Evolutionary conservation across 2,329 filamentous ascomycete genomes (phyloP), one percentile per base, ranked within the genome.

Genomic region (Annulohypoxylon truncatum): DNA sequence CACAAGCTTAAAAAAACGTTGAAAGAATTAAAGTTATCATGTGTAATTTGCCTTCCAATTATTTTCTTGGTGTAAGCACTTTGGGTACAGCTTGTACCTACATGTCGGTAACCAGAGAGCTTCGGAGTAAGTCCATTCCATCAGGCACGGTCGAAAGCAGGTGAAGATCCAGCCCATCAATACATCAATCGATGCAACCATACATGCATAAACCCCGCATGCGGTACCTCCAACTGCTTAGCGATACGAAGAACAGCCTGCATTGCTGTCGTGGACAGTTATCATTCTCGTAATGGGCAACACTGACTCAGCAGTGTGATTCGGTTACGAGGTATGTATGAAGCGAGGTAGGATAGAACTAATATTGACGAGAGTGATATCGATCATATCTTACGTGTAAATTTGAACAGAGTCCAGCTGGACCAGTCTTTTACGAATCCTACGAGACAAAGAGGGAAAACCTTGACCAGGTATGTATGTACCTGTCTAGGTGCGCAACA

Each of bases 181-280:
- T 38, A 38, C 35, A 38, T 38, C n/a, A 7, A 38, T 18, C 35
- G n/a, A 15, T 38, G 29, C 7, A 31, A 15, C 66, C 66, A 51
- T 69, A 40, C 15, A 42, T 64, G 60, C 47, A 61, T 48, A 55
- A 63, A 54, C 62, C 59, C 64, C 64, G 67, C 64, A 67, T 60
- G 54, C 50, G 18, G 50, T 60, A 60, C 53, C 54, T 59, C 60
- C 42, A 53, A 56, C 2, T 51, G 26, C 24, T 26, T 57, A 57
- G 48, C 48, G 44, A 69, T 69, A 67, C 67, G 67, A 69, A 66
- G 47, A 22, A 55, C 13, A n/a, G 38, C 24, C 31, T 55, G 60
- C 50, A 40, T 35, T 66, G 62, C 55, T 67, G 61, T 64, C 64
- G 60, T 69, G 64, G 60, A 67, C 67, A 61, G 13, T 59, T 61